Evolutionary conservation across 2,329 filamentous ascomycete species (phyloP), one percentile per base, ranked within the genome.

Genomic region (Didymella keratinophila): DNA sequence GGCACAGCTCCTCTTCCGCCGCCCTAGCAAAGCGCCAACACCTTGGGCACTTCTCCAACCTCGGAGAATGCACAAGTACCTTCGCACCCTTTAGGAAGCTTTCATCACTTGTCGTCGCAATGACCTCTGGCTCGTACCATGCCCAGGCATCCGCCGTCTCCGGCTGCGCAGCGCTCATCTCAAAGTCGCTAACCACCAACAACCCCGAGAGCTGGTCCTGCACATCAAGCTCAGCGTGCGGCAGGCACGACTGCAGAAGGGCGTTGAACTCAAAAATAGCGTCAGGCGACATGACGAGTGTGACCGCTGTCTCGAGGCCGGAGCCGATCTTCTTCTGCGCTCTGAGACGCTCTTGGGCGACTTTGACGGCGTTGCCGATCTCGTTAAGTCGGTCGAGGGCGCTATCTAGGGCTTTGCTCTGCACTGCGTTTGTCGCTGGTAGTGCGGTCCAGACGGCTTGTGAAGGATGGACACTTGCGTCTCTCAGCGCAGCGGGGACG

Each of bases 1-100:
- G 78, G 76, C 94, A 98, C 18, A 96, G 78, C 37, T 80, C 76
- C 18, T 90, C 86, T 66, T 89, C 83, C 46, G 78, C 78, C n/a
- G 84, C 80, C n/a, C 90, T 88, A 23, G 90, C 83, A 75, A 92
- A 96, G 61, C 90, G 86, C 95, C 95, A 99, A 78, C 95, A 99
- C 49, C 95, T 83, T 0, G 86, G 83, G 74, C 95, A 99, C 76
- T 98, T 99, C 45, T 82, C 78, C 12, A 79, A 76, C 14, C 75
- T 74, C 0, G 87, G 83, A 10, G 83, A 78, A 46, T 75, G 60
- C 5, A 80, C 71, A 37, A 68, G 63, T 21, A 69, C 75, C 52
- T 32, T 70, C 43, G 60, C 73, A 21, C 47, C 61, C 2, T 56
- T 60, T 18, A 71, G 50, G 20, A 62, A 58, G 32, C 52, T 42